Evolutionary conservation across 2,329 filamentous ascomycete genomes (phyloP).

Genomic region (Fusarium sp.): DNA sequence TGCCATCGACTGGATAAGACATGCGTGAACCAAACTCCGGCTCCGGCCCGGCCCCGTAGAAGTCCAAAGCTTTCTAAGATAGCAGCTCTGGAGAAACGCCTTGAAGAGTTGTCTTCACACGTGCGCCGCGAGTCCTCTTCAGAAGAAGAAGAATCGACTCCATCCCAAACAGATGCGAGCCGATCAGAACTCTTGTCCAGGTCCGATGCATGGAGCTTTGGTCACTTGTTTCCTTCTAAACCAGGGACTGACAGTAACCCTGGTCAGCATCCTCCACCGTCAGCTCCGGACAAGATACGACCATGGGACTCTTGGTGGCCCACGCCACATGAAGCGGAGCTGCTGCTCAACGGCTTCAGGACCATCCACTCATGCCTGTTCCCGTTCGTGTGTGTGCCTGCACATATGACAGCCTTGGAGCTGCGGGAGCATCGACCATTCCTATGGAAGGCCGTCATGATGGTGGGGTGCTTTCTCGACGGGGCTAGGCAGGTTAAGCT

Average conservation of each 20-base stretch:
- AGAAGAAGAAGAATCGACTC: conserved; percentile 13
- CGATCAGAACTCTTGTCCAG: conserved; percentile 15
- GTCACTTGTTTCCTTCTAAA: conserved; percentile 53
- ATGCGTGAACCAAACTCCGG: conserved; percentile 61
- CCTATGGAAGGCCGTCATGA: conserved; percentile 64
- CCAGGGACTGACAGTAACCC: conserved; percentile 15
- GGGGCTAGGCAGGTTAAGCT: conserved; percentile 58
- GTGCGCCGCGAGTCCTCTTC: conserved; percentile 50
- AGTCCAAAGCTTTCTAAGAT: conserved; percentile 61
- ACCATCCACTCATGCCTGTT: conserved; percentile 53
- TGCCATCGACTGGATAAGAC: conserved; percentile 62
- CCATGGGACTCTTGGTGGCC: conserved; percentile 57
- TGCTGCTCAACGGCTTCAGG: conserved; percentile 54
- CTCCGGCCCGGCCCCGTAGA: conserved; percentile 61
- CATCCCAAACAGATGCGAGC: conserved; percentile 16
- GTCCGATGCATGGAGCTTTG: conserved; percentile 42
- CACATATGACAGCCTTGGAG: conserved; percentile 51
- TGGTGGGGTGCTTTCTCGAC: conserved; percentile 57
- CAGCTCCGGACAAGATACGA: conserved; percentile 25
- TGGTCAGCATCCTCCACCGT: conserved; percentile 18
- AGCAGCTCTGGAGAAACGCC: conserved; percentile 62
- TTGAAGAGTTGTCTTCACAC: conserved; percentile 62
- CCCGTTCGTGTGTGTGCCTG: conserved; percentile 60
- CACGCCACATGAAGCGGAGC: conserved; percentile 54
- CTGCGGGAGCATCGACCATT: conserved; percentile 57